Evolutionary conservation across 2,329 filamentous ascomycete genomes (phyloP).

Genomic region (Trichoderma atrobrunneum): DNA sequence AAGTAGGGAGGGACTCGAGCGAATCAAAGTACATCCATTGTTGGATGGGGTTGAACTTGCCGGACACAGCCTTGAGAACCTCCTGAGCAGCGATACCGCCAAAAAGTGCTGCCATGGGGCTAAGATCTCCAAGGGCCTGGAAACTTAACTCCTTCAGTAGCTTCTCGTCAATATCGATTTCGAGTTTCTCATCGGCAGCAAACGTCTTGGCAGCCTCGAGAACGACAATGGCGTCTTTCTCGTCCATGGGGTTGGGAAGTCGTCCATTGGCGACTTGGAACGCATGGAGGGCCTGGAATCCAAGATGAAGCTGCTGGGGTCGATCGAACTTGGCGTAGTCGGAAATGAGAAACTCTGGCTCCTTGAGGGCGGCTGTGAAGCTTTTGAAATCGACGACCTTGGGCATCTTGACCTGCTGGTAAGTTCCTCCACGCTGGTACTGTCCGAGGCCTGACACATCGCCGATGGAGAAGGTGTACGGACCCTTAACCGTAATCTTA

Average conservation of each 20-base stretch:
- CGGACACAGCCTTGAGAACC: slow-evolving; percentile 92
- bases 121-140: slow-evolving; percentile 87
- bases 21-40: slow-evolving; percentile 99
- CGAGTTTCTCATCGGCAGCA: slow-evolving; percentile 64
- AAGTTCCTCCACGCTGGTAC: slow-evolving; percentile 86
- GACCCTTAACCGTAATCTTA: slow-evolving; percentile 90
- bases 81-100: slow-evolving; percentile 93
- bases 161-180: slow-evolving; percentile 83
- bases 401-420: slow-evolving; percentile 97
- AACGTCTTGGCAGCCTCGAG: slow-evolving; percentile 72
- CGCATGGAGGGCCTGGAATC: slow-evolving; percentile 86
- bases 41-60: slow-evolving; percentile 93
- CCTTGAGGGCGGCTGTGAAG: slow-evolving; percentile 72
- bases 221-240: slow-evolving; percentile 76
- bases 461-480: slow-evolving; percentile 96
- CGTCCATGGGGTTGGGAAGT: slow-evolving; percentile 79
- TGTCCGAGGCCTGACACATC: slow-evolving; percentile 83
- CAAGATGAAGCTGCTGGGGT: slow-evolving; percentile 85
- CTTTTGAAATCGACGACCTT: slow-evolving; percentile 87
- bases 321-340: slow-evolving; percentile 98
- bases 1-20: slow-evolving; percentile 85
- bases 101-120: slow-evolving; percentile 90
- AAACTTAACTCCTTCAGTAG: slow-evolving; percentile 89
- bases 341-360: slow-evolving; percentile 85
- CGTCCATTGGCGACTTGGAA: slow-evolving; percentile 74